Evolutionary conservation across 208 protist species (phyloP), one percentile per base, ranked within the genome.

Genomic region (Leishmania tarentolae): DNA sequence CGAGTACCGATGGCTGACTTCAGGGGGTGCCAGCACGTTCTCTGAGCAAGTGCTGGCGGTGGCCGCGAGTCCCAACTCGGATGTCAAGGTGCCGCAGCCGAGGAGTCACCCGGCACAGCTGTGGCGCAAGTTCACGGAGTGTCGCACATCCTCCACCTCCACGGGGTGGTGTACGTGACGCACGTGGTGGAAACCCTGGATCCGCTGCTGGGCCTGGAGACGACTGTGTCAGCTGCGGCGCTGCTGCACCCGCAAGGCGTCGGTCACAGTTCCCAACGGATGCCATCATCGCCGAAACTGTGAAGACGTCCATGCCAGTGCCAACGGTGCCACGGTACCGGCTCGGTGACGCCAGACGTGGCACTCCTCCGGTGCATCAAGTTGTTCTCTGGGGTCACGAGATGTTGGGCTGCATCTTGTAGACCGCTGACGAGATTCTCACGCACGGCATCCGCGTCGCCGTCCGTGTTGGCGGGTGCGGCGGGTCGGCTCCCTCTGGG

Each of bases 311-410:
- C 24, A 92, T 94, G 91, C 81, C 93, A 17, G 78, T 87, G 13
- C 82, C 82, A 7, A 78, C 87, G 56, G 76, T 93, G 15, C 46
- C 79, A 35, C 57, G 74, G 17, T 78, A 88, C 47, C 86, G 94
- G 68, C 9, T 91, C 42, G 82, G 84, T 28, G 76, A 90, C 75
- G 47, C 71, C 13, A 71, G 63, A 44, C 44, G 66, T 1, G 85
- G 87, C 57, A 75, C 91, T 19, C 73, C 79, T 11, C 85, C 88
- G 28, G 91, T 95, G 82, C 83, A 93, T 76, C 91, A 96, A 82
- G 90, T 83, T 1, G 83, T 97, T 47, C 80, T 97, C 40, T 94
- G 87, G 86, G 93, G 93, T 37, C 80, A 87, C 66, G 93, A 97
- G 79, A 92, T 91, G 46, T 88, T 94, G 53, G 91, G 92, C 35